These are phyloP conservation scores for Aspergillus bombycis DNA, from an alignment of 2,329 filamentous ascomycete species.

Conservation along the genomic window DNA sequence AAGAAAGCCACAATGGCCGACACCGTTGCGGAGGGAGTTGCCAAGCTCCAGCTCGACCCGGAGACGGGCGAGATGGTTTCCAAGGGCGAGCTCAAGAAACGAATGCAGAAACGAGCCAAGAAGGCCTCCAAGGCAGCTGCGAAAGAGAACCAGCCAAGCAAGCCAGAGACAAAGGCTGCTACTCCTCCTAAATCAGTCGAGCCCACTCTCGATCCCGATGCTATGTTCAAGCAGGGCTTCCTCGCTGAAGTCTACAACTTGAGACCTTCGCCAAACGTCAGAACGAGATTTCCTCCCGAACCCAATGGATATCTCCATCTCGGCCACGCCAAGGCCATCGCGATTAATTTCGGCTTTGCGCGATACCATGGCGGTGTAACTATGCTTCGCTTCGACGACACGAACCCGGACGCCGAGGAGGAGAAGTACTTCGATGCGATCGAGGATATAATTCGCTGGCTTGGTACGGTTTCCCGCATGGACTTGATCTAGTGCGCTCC, in stretches of 20 bases:
- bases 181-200: slow-evolving; percentile 37
- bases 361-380: slow-evolving; percentile 73
- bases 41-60: slow-evolving; percentile 26
- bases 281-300: slow-evolving; percentile 79
- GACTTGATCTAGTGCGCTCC: neutral
- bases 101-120: slow-evolving; percentile 26
- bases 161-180: slow-evolving; percentile 34
- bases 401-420: slow-evolving; percentile 91
- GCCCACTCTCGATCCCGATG: slow-evolving; percentile 52
- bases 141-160: slow-evolving; percentile 12
- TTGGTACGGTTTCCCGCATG: slow-evolving; percentile 43
- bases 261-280: slow-evolving; percentile 54
- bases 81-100: slow-evolving; percentile 35
- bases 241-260: slow-evolving; percentile 72
- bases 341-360: slow-evolving; percentile 95
- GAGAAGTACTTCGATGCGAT: slow-evolving; percentile 90
- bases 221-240: slow-evolving; percentile 82
- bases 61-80: slow-evolving; percentile 28
- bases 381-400: slow-evolving; percentile 85
- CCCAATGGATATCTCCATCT: slow-evolving; percentile 95
- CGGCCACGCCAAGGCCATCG: slow-evolving; percentile 93
- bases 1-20: slow-evolving; percentile 21
- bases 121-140: slow-evolving; percentile 31
- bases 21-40: slow-evolving; percentile 18
- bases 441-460: slow-evolving; percentile 82